Percentiles rank a stretch among this genome's conserved stretches.
Evolutionary conservation across 192 early-diverging fungal species (phyloP).

Genomic region (Gonapodya prolifera): DNA sequence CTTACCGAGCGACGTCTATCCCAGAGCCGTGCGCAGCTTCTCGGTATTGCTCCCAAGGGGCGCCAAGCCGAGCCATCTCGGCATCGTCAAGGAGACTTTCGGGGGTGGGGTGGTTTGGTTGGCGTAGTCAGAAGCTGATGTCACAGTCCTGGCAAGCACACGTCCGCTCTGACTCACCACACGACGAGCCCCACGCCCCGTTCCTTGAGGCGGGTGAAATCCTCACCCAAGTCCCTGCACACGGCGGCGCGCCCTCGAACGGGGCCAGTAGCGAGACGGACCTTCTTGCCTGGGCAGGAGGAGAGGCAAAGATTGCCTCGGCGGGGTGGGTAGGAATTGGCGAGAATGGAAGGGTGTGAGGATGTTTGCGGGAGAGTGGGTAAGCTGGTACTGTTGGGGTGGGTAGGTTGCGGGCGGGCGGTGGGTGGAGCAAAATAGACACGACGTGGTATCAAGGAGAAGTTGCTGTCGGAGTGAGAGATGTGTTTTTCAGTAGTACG

Average conservation of each 20-base stretch:
- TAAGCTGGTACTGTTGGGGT: no score
- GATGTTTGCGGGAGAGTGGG: no score
- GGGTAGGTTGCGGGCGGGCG: neutral
- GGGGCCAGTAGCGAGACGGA: constrained; percentile 50
- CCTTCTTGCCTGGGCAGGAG: constrained; percentile 70
- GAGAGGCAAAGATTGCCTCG: constrained; percentile 52
- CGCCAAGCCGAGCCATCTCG: constrained; percentile 56
- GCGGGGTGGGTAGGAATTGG: no score
- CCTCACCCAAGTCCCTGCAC: constrained; percentile 52
- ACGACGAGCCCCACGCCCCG: neutral
- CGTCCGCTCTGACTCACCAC: constrained; percentile 49
- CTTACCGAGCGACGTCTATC: constrained; percentile 46
- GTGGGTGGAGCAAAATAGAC: no score
- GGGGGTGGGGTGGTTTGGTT: no score
- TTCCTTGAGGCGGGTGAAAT: constrained; percentile 45
- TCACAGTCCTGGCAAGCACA: no score
- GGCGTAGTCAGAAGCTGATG: no score
- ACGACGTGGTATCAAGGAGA: no score
- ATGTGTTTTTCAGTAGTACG: no score
- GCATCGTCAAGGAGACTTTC: no score
- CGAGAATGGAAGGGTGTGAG: no score
- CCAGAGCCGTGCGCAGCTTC: constrained; percentile 30
- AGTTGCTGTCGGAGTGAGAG: no score
- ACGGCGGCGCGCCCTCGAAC: constrained; percentile 56
- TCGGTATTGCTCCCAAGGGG: constrained; percentile 44